Evolutionary conservation across 2,329 filamentous ascomycete species (phyloP).

Genomic region (Orbilia blumenaviensis): DNA sequence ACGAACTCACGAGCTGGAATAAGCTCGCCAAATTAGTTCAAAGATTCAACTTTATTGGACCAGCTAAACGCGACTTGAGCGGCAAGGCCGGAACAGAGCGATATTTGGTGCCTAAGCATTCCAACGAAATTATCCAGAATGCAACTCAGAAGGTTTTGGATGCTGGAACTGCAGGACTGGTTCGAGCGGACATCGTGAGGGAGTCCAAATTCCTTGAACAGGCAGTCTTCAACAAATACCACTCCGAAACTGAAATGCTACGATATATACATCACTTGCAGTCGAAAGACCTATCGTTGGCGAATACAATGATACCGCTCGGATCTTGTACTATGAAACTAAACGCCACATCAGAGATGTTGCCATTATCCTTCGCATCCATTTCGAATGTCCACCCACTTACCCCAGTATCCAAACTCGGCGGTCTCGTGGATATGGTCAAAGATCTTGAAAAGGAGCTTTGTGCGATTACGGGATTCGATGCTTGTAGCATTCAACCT

Average conservation of each 20-base stretch:
- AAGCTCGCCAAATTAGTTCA: neutral
- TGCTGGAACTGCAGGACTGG: slow-evolving; percentile 18
- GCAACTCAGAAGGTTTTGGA: slow-evolving; percentile 1
- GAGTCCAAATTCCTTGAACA: slow-evolving; percentile 82
- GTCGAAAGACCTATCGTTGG: slow-evolving; percentile 91
- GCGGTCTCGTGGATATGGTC: slow-evolving; percentile 77
- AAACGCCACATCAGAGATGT: slow-evolving; percentile 93
- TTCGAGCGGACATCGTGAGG: slow-evolving; percentile 71
- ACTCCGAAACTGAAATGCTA: slow-evolving; percentile 92
- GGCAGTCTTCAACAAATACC: slow-evolving; percentile 92
- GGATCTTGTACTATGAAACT: slow-evolving; percentile 99
- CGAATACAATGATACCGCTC: slow-evolving; percentile 96
- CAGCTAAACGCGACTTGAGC: neutral
- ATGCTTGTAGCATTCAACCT: slow-evolving; percentile 87
- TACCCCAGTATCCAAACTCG: slow-evolving; percentile 70
- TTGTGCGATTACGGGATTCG: slow-evolving; percentile 85
- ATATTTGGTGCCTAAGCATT: neutral
- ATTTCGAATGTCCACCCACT: slow-evolving; percentile 86
- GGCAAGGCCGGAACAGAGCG: neutral
- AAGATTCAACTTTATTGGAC: neutral
- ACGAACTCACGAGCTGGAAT: slow-evolving; percentile 9
- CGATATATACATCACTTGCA: slow-evolving; percentile 93
- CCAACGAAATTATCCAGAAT: neutral
- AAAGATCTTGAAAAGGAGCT: slow-evolving; percentile 78
- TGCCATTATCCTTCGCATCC: slow-evolving; percentile 78